Base-by-base conservation (phyloP, 805 yeast species). In the Priceomyces medius region DNA sequence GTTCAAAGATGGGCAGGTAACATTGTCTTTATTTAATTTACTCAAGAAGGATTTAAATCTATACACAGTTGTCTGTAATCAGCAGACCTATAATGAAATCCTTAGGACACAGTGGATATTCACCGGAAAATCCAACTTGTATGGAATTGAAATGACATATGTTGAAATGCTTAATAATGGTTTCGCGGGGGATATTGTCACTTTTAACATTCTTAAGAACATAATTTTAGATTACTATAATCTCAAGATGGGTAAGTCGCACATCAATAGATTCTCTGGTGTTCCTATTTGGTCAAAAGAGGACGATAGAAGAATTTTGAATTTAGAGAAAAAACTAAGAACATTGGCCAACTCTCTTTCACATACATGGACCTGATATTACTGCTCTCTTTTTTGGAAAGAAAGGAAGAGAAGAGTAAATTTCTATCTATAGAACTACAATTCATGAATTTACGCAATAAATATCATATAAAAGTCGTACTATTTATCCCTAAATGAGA, bases 141-240 rank as follows among this genome's bases (percentile, higher is more conserved):
- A 60, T 42, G 63, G 58, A 16, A 53, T 70, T 18, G 74, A 68
- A 50, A 59, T 55, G 44, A 48, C 57, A 1, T 50, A 50, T 20
- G 54, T 58, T 39, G 76, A 70, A 47, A 70, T 70, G 76, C 45
- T 51, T 23, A 65, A 67, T 43, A 66, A 66, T 44, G 76, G 76
- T 18, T 67, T 66, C 41, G 38, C 43, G 18, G 76, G 76, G 2
- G 67, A 70, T 39, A 29, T 55, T 20, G 40, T 45, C 20, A 70
- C 76, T 2, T 64, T 63, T 43, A 58, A 61, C 29, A 61, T 67
- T 19, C 39, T 70, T 31, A 64, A 60, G 44, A 61, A 59, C 38
- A 61, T 68, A 4, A 50, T 69, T 19, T 38, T 56, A 27, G 68
- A 68, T 31, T 67, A 68, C 42, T 55, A 64, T 43, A 47, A 55